phyloP scores from a whole-genome alignment of 2,329 filamentous ascomycete species.

The Phialemoniopsis sp. region DNA sequence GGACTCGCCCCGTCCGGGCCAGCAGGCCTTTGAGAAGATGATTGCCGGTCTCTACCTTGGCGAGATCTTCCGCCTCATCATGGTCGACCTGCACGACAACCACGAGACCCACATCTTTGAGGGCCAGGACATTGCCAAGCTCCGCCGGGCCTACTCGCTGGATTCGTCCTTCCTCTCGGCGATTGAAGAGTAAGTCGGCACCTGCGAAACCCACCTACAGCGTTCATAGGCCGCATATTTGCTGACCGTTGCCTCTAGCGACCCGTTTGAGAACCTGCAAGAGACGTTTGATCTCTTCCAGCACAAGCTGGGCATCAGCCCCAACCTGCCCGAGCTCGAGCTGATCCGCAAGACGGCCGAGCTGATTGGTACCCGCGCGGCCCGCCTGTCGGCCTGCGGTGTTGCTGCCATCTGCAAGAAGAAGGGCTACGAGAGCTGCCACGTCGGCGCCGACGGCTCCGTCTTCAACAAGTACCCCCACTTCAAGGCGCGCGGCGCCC shows the following conservation, averaged over 20 bases:
- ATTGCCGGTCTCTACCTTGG: conserved; percentile 91
- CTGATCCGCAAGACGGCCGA: conserved; percentile 85
- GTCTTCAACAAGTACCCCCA: conserved; percentile 99
- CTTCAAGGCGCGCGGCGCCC: conserved; percentile 89
- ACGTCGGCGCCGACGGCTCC: conserved; percentile 93
- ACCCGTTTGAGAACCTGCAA: conserved; percentile 91
- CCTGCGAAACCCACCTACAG: not conserved
- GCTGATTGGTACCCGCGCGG: conserved; percentile 90
- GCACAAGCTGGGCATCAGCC: conserved; percentile 66
- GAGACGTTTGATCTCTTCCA: conserved; percentile 83
- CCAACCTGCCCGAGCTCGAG: conserved; percentile 77
- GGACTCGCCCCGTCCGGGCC: conserved; percentile 85
- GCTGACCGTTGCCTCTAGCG: conserved; percentile 41
- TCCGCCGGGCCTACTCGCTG: conserved; percentile 83
- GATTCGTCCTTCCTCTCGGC: conserved; percentile 91
- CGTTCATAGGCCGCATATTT: too few relatives aligned
- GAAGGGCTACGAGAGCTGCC: conserved; percentile 82
- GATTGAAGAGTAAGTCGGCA: conserved; percentile 71
- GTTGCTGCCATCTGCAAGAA: conserved; percentile 96
- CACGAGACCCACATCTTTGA: conserved; percentile 74
- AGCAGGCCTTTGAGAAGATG: conserved; percentile 98
- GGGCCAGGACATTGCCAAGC: conserved; percentile 72
- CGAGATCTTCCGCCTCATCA: conserved; percentile 85
- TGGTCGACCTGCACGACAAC: conserved; percentile 82
- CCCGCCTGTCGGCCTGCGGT: conserved; percentile 88